phyloP scores from a whole-genome alignment of 1,139 yeast genomes.

The Geotrichum macrosporum region DNA sequence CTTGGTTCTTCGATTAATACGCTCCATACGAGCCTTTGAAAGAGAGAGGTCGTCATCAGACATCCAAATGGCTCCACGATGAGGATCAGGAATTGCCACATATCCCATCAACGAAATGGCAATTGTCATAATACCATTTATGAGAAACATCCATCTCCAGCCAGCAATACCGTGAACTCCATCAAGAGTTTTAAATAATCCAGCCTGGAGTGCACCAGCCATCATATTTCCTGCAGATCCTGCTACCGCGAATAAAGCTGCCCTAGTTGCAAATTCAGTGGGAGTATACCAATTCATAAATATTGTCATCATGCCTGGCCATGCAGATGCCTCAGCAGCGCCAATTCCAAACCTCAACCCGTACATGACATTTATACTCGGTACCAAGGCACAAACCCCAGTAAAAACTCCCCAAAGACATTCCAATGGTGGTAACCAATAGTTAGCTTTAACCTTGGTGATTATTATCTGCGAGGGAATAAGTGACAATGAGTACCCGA shows the following conservation, averaged over 20 bases:
- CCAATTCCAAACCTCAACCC: slow-evolving; percentile 59
- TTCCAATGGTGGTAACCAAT: slow-evolving; percentile 47
- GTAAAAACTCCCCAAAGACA: slow-evolving; percentile 57
- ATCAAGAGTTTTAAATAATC: slow-evolving; percentile 40
- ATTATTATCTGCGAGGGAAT: slow-evolving; percentile 51
- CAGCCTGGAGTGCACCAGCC: slow-evolving; percentile 46
- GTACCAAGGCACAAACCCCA: slow-evolving; percentile 46
- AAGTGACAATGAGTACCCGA: slow-evolving; percentile 53
- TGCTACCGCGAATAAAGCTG: slow-evolving; percentile 19
- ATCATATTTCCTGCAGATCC: slow-evolving; percentile 40
- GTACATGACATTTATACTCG: slow-evolving; percentile 45
- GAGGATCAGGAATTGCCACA: slow-evolving; percentile 64
- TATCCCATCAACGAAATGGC: slow-evolving; percentile 63
- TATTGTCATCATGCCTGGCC: slow-evolving; percentile 53
- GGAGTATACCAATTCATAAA: slow-evolving; percentile 49
- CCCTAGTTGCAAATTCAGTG: slow-evolving; percentile 4
- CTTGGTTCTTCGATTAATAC: slow-evolving; percentile 5
- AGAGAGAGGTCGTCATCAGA: slow-evolving; percentile 31
- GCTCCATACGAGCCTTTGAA: slow-evolving; percentile 30
- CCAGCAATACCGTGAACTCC: slow-evolving; percentile 41
- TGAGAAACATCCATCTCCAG: slow-evolving; percentile 53
- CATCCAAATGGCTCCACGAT: slow-evolving; percentile 39
- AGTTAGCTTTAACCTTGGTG: slow-evolving; percentile 49
- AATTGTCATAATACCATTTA: slow-evolving; percentile 50
- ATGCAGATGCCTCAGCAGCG: slow-evolving; percentile 54